These are phyloP conservation scores for Penicillium sp. DNA, from an alignment of 2,329 filamentous ascomycete species.

Conservation along the genomic window DNA sequence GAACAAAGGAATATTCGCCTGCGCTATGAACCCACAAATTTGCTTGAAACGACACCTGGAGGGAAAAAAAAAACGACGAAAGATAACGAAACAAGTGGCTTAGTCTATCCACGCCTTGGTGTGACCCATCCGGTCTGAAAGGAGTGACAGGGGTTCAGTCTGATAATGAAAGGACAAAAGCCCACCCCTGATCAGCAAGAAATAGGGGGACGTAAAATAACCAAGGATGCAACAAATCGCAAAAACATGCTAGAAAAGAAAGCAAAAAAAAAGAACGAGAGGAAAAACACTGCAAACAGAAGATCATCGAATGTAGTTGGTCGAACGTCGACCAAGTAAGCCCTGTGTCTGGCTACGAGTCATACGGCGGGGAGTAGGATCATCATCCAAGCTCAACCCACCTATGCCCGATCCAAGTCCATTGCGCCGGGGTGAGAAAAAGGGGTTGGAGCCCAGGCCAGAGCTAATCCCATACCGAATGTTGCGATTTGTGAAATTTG, in stretches of 20 bases:
- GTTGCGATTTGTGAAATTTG: conserved; percentile 36
- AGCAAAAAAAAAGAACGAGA: neutral
- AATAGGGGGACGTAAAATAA: neutral
- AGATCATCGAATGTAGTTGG: conserved; percentile 19
- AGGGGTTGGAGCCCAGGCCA: conserved; percentile 16
- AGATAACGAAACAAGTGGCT: neutral
- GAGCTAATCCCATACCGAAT: conserved; percentile 36
- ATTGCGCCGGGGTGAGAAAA: conserved; percentile 32
- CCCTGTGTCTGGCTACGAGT: conserved; percentile 39
- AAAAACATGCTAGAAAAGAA: neutral
- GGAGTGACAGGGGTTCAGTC: neutral
- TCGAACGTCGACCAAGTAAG: conserved; percentile 16
- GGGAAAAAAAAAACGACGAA: conserved; percentile 5
- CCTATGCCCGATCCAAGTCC: conserved; percentile 36
- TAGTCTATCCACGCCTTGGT: neutral
- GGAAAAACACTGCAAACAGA: neutral
- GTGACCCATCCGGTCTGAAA: neutral
- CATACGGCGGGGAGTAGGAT: conserved; percentile 31
- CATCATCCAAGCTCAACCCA: conserved; percentile 36
- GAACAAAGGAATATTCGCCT: conserved; percentile 10
- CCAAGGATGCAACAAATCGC: neutral
- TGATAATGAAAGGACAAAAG: neutral
- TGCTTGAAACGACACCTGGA: conserved; percentile 4
- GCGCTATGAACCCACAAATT: conserved; percentile 17
- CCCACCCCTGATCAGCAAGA: neutral